phyloP scores from a whole-genome alignment of 1,139 yeast species.

The Geotrichum cucujoidarum region DNA sequence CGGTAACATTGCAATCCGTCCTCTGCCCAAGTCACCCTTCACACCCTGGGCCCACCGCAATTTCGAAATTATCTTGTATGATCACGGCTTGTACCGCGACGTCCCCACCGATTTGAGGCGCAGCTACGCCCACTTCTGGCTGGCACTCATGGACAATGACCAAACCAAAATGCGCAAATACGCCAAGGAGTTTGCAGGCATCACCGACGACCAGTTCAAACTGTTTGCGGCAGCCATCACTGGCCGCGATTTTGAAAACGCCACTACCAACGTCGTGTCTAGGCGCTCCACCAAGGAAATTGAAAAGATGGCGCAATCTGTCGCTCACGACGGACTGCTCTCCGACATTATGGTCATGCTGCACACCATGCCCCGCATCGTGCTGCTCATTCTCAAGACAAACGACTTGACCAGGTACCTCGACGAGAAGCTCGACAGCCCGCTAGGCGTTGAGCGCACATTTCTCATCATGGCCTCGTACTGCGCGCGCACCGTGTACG shows the following conservation, averaged over 20 bases:
- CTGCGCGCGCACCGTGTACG: constrained; percentile 75
- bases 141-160: constrained; percentile 73
- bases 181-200: constrained; percentile 77
- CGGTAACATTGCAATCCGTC: constrained; percentile 83
- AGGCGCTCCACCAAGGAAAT: constrained; percentile 56
- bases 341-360: constrained; percentile 76
- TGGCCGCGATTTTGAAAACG: constrained; percentile 73
- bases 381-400: constrained; percentile 80
- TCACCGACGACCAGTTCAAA: constrained; percentile 70
- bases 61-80: constrained; percentile 87
- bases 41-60: constrained; percentile 50
- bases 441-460: constrained; percentile 83
- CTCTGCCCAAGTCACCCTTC: constrained; percentile 26
- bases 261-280: constrained; percentile 56
- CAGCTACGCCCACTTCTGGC: constrained; percentile 88
- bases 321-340: constrained; percentile 53
- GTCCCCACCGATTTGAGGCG: constrained; percentile 74
- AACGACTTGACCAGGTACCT: constrained; percentile 86
- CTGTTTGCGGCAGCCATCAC: constrained; percentile 91
- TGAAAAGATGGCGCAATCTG: constrained; percentile 56
- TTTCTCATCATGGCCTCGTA: constrained; percentile 85
- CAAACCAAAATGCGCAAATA: constrained; percentile 60
- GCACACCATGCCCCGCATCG: constrained; percentile 77
- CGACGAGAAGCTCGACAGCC: constrained; percentile 77
- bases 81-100: constrained; percentile 88